phyloP scores from a whole-genome alignment of 2,329 filamentous ascomycete species.

The Neonectria coccinea region DNA sequence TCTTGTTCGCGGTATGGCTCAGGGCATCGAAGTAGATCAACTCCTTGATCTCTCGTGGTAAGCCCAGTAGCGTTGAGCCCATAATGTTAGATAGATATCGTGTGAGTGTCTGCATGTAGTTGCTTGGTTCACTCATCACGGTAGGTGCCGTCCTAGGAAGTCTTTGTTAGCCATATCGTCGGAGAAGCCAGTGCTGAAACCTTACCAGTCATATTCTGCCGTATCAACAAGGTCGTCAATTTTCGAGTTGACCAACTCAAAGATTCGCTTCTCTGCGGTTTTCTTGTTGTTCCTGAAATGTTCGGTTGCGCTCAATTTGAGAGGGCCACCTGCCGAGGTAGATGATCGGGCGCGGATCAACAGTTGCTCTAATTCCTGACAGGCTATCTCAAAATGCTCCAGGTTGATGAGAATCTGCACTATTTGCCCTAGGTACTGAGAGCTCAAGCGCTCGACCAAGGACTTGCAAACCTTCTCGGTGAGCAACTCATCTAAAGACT shows the following conservation, averaged over 20 bases:
- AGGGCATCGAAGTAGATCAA: conserved; percentile 98
- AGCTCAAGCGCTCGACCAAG: conserved; percentile 86
- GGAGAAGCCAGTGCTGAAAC: not conserved
- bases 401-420: conserved; percentile 98
- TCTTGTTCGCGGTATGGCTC: conserved; percentile 87
- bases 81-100: conserved; percentile 96
- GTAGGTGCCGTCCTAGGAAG: conserved; percentile 62
- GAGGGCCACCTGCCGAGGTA: conserved; percentile 81
- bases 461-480: conserved; percentile 92
- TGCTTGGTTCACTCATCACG: conserved; percentile 79
- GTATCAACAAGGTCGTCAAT: conserved; percentile 98
- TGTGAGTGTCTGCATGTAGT: conserved; percentile 95
- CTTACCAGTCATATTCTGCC: conserved; percentile 93
- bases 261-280: conserved; percentile 95
- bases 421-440: conserved; percentile 96
- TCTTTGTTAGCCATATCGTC: conserved; percentile 31
- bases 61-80: conserved; percentile 89
- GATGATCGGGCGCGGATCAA: conserved; percentile 88
- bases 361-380: conserved; percentile 86
- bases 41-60: conserved; percentile 97
- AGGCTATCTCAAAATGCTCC: conserved; percentile 95
- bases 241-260: conserved; percentile 98
- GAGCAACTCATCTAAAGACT: conserved; percentile 95
- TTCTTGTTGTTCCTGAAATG: conserved; percentile 93
- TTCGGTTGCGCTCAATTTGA: conserved; percentile 84